A percentile compares a stretch with the other conserved stretches of the same genome.
phyloP scores from a whole-genome alignment of 1,284 basidiomycete genomes.

The Phellopilus nigrolimitatus region DNA sequence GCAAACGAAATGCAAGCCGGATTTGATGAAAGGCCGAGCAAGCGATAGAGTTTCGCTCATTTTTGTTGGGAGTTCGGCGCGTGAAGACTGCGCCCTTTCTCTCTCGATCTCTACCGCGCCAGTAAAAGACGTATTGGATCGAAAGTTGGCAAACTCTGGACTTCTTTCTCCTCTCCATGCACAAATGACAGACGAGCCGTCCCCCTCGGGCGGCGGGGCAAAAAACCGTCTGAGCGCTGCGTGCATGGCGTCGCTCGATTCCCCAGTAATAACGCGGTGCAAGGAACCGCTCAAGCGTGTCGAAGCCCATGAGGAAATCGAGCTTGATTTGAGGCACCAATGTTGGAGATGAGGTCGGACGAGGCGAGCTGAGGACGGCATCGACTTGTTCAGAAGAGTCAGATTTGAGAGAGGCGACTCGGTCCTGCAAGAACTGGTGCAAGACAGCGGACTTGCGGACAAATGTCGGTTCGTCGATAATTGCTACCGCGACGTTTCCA shows the following conservation, averaged over 20 bases:
- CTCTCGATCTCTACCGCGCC: neutral
- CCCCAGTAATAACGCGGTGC: slow-evolving; percentile 73
- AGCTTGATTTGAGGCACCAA: slow-evolving; percentile 34
- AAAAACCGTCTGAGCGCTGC: slow-evolving; percentile 59
- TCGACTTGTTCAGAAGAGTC: slow-evolving; percentile 16
- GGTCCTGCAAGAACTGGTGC: slow-evolving; percentile 41
- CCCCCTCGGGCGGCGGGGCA: slow-evolving; percentile 40
- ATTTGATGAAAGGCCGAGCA: slow-evolving; percentile 47
- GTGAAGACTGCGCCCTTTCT: slow-evolving; percentile 24
- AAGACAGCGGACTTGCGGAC: slow-evolving; percentile 75
- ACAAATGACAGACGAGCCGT: slow-evolving; percentile 69
- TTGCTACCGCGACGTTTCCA: slow-evolving; percentile 69
- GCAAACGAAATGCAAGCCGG: slow-evolving; percentile 51
- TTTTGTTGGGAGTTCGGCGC: slow-evolving; percentile 31
- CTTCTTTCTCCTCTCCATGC: slow-evolving; percentile 36
- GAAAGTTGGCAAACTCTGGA: neutral
- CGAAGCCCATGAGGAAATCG: slow-evolving; percentile 77
- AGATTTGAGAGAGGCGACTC: slow-evolving; percentile 5
- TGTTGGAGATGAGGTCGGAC: neutral
- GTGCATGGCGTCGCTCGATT: slow-evolving; percentile 48
- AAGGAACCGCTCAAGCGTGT: slow-evolving; percentile 86
- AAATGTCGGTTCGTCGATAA: slow-evolving; percentile 87
- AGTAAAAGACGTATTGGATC: neutral
- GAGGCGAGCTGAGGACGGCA: neutral
- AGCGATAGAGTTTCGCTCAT: slow-evolving; percentile 29